Evolutionary conservation across 1,139 yeast species (phyloP), one percentile per base, ranked within the genome.

Genomic region (Suhomyces guaymorum): DNA sequence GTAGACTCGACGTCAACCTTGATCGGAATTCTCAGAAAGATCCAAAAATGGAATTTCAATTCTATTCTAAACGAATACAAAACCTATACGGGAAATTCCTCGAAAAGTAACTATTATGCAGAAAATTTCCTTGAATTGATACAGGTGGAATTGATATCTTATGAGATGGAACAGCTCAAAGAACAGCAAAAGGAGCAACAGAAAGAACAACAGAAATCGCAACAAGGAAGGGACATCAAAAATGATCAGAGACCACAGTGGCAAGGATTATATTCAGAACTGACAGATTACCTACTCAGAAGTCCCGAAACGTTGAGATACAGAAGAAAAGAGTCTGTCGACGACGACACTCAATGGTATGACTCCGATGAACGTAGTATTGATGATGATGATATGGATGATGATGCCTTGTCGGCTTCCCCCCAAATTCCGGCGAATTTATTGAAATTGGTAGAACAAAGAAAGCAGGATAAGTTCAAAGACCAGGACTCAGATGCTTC

Each of bases 1-100:
- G 80, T 92, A 19, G 97, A 92, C 54, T 77, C 85, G 35, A 81
- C 92, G 2, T 82, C 86, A 38, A 79, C 94, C 3, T 70, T 90
- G 18, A 76, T 88, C 5, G 96, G 97, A 1, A 69, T 89, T 2
- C 61, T 92, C 21, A 66, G 98, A 36, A 82, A 83, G 54, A 70
- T 89, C 23, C 95, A 87, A 58, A 84, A 84, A 58, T 90, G 97
- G 97, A 82, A 81, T 47, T 84, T 85, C 54, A 80, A 89, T 23
- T 80, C 94, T 15, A 80, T 90, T 7, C 75, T 89, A 19, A 84
- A 83, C 46, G 97, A 92, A 57, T 92, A 87, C 60, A 68, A 96
- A 32, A 73, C 85, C 7, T 86, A 80, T 57, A 73, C 88, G 2
- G 73, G 74, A 1, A 59, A 59, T 38, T 85, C 89, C 21, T 78